Base-by-base conservation (phyloP, 805 yeast genomes). In the Debaryomyces hansenii region DNA sequence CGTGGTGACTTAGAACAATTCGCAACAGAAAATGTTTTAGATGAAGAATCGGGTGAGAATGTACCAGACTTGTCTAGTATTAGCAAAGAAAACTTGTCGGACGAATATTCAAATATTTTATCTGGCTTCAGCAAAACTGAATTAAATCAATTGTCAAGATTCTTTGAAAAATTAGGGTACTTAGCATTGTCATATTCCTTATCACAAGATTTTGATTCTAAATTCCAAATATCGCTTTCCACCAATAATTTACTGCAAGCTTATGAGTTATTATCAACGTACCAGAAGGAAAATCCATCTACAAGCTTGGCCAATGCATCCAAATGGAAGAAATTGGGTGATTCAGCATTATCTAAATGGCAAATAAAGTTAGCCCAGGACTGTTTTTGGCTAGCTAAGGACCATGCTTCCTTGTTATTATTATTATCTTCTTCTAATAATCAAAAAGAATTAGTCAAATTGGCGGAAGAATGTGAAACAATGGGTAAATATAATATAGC, bases 261-360 rank as follows among this genome's bases (percentile, higher is more conserved):
- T 5, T 77, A 79, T 54, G 82, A 80, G 34, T 62, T 72, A 50
- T 66, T 72, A 43, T 52, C 62, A 8, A 55, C 56, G 20, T 57
- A 57, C 47, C 67, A 66, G 50, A 63, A 70, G 18, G 69, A 70
- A 38, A 80, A 80, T 42, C 84, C 84, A 44, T 78, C 83, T 52
- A 55, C 62, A 10, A 57, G 65, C 11, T 57, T 60, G 24, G 62
- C 67, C 21, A 69, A 70, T 53, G 48, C 63, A 5, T 58, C 63
- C 16, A 91, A 89, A 68, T 94, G 98, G 97, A 88, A 88, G 66
- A 77, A 84, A 48, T 78, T 94, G 40, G 99, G 98, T 54, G 98
- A 94, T 70, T 75, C 84, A 49, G 87, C 96, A 10, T 75, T 94
- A 55, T 65, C 77, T 15, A 79, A 79, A 50, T 94, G 96, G 88